Conservation (phyloP, 2,329 filamentous ascomycete species). For the Botrytis tulipae region DNA sequence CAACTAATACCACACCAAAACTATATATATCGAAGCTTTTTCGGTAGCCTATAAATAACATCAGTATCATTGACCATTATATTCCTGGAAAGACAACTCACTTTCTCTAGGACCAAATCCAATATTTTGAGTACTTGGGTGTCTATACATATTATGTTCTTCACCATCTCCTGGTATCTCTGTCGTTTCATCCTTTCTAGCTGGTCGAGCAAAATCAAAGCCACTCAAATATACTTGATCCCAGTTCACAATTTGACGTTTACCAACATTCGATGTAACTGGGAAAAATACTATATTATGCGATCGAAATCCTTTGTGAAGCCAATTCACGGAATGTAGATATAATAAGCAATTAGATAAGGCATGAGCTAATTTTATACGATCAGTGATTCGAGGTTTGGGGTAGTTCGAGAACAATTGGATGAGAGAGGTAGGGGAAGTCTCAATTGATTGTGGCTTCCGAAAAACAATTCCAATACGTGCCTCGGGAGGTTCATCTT, state of each 20-base stretch:
- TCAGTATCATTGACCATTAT: neutral
- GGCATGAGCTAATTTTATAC: slow-evolving; percentile 51
- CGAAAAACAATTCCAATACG: slow-evolving; percentile 56
- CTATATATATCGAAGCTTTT: slow-evolving; percentile 54
- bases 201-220: slow-evolving; percentile 55
- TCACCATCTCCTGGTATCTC: slow-evolving; percentile 48
- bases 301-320: slow-evolving; percentile 57
- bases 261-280: slow-evolving; percentile 16
- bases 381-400: slow-evolving; percentile 51
- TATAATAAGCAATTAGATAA: slow-evolving; percentile 54
- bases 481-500: slow-evolving; percentile 44
- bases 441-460: slow-evolving; percentile 43
- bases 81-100: neutral
- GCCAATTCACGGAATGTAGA: slow-evolving; percentile 55
- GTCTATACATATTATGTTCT: slow-evolving; percentile 50
- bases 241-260: slow-evolving; percentile 39
- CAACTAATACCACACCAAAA: slow-evolving; percentile 51
- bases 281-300: slow-evolving; percentile 54
- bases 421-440: slow-evolving; percentile 48
- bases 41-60: slow-evolving; percentile 14
- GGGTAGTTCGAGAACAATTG: slow-evolving; percentile 45
- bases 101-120: slow-evolving; percentile 25
- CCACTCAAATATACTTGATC: slow-evolving; percentile 48
- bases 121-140: slow-evolving; percentile 39
- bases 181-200: slow-evolving; percentile 49